Percentiles rank a stretch among this genome's conserved stretches.
phyloP scores from a whole-genome alignment of 208 protist species.

The Plasmodiophora brassicae region DNA sequence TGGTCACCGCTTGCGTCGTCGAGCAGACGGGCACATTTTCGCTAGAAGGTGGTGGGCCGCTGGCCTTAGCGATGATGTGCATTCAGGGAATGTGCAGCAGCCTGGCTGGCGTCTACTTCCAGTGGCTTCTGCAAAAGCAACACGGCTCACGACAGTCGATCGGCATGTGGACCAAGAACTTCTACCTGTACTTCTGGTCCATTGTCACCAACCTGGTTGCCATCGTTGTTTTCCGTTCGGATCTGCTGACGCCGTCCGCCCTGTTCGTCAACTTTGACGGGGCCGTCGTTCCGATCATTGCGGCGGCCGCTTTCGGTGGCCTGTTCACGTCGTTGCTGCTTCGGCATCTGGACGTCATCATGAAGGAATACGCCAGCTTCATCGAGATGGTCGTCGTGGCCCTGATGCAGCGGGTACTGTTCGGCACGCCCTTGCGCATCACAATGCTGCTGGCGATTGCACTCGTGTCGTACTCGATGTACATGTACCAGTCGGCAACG shows the following conservation, averaged over 20 bases:
- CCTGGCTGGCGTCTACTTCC: constrained; percentile 15
- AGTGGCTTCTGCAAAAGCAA: not conserved
- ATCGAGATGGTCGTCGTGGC: constrained; percentile 8
- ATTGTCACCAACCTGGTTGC: constrained; percentile 11
- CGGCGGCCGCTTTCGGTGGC: not conserved
- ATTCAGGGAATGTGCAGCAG: not conserved
- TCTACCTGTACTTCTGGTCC: constrained; percentile 24
- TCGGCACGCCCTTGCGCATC: not conserved
- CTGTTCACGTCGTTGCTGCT: not conserved
- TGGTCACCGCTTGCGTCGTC: not conserved
- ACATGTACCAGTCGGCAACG: not conserved
- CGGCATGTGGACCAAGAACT: not conserved
- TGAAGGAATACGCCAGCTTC: constrained; percentile 25
- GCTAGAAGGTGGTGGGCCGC: not conserved
- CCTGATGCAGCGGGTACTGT: not conserved
- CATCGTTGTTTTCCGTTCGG: not conserved
- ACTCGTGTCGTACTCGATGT: not conserved
- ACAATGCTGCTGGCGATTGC: not conserved
- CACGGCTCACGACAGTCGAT: not conserved
- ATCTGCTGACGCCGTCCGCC: not conserved
- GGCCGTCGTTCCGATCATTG: not conserved
- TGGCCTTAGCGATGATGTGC: not conserved
- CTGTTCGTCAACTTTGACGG: not conserved
- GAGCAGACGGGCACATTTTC: not conserved
- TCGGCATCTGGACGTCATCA: constrained; percentile 8